A percentile compares a stretch with the other conserved stretches of the same genome.
These are phyloP conservation scores for Pseudogymnoascus sp. DNA, from an alignment of 2,329 filamentous ascomycete genomes.

Conservation along the genomic window DNA sequence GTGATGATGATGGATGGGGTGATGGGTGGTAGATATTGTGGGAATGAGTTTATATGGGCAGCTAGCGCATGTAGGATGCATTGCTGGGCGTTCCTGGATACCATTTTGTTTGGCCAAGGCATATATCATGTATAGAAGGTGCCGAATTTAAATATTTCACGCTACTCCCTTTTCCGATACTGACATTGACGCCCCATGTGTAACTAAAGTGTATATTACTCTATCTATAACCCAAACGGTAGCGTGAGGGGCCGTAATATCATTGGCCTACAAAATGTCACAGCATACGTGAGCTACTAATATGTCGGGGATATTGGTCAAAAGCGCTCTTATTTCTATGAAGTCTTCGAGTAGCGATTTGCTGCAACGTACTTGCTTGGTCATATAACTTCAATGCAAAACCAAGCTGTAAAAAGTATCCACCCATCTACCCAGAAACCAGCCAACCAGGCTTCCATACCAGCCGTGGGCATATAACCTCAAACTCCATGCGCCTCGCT, in stretches of 20 bases:
- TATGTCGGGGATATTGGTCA: not conserved
- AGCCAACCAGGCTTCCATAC: conserved; percentile 7
- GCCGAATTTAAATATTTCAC: not conserved
- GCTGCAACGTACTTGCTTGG: not conserved
- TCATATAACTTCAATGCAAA: not conserved
- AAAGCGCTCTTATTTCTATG: not conserved
- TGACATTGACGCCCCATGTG: not conserved
- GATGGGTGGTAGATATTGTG: conserved; percentile 48
- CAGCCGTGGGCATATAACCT: not conserved
- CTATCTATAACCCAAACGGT: not conserved
- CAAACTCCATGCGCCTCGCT: conserved; percentile 3
- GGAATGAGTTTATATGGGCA: not conserved
- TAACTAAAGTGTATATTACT: not conserved
- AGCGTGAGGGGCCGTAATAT: not conserved
- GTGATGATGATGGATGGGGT: conserved; percentile 55
- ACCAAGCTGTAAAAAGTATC: not conserved
- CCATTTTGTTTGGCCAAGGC: not conserved
- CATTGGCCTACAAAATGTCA: not conserved
- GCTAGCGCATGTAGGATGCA: not conserved
- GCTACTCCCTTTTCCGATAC: not conserved
- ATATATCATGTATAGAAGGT: conserved; percentile 2
- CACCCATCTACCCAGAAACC: not conserved
- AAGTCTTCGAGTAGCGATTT: not conserved
- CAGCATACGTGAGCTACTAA: not conserved
- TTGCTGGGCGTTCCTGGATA: conserved; percentile 5